Evolutionary conservation across 192 early-diverging fungal genomes (phyloP), one percentile per base, ranked within the genome.

Genomic region (Coemansia sp.): DNA sequence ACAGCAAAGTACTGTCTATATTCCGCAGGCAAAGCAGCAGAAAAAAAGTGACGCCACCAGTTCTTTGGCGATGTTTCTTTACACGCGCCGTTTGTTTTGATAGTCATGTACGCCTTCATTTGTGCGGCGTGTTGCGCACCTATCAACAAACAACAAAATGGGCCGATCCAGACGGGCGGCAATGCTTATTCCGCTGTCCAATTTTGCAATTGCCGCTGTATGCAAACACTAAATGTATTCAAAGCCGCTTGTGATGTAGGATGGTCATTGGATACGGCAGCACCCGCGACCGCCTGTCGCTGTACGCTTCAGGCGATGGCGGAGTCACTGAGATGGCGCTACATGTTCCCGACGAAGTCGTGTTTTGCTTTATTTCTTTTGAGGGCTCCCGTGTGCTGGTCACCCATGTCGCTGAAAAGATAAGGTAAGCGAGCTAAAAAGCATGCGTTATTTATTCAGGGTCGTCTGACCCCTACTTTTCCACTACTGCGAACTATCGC

Each of bases 351-450:
- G 61, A 70, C 18, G 76, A 79, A 26, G 54, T 73, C 8, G 64
- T 70, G 18, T 79, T 73, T 57, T 71, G 71, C 13, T 79, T 69
- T 41, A 35, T 79, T 41, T 16, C 23, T n/a, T 79, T 79, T 56
- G 76, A 79, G 24, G 71, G 76, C 32, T 69, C 76, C 14, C 61
- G 64, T 20, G 71, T 79, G 62, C 63, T 79, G 51, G 64, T 79
- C 56, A 79, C 71, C 35, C 76, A 79, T 19, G 76, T 79, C 19
- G 69, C 76, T 7, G 70, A 79, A 41, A 79, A 79, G 51, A 73
- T 79, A 57, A 79, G 76, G 76, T 70, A 73, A 63, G 59, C 35
- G 51, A 50, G 49, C 22, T n/a, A 45, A 45, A 45, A 45, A n/a
- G 22, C 41, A 43, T 43, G 16, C 2, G n/a, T 16, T n/a, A n/a